These are phyloP conservation scores for Funneliformis mosseae DNA, from an alignment of 192 early-diverging fungal genomes.

Conservation along the genomic window DNA sequence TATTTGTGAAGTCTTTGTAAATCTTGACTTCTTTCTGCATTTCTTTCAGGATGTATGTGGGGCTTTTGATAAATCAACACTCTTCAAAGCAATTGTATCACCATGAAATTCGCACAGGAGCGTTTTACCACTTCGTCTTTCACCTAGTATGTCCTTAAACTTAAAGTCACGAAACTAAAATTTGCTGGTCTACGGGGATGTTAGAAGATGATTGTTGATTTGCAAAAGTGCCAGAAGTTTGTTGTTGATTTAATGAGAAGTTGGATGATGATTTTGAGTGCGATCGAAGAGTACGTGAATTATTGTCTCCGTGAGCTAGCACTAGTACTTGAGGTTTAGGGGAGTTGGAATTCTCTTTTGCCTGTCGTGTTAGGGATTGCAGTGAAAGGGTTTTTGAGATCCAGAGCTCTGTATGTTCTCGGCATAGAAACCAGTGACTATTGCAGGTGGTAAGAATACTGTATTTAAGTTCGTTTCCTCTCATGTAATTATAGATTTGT, in stretches of 20 bases:
- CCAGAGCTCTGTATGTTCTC: conserved; percentile 7
- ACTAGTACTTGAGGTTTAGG: conserved; percentile 7
- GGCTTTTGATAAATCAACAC: too few species aligned
- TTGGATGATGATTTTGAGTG: conserved; percentile 18
- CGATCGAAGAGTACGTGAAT: background rate
- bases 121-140: too few species aligned
- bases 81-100: too few species aligned
- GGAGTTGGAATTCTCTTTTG: conserved; percentile 6
- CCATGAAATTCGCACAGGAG: too few species aligned
- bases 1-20: too few species aligned
- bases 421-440: conserved; percentile 24
- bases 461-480: background rate
- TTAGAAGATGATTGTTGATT: too few species aligned
- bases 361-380: background rate
- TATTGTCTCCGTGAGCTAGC: conserved; percentile 14
- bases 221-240: background rate
- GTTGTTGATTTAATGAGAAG: background rate
- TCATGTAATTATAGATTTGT: too few species aligned
- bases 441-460: conserved; percentile 23
- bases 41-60: too few species aligned
- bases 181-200: too few species aligned
- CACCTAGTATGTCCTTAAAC: too few species aligned
- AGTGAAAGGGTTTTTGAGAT: conserved; percentile 28
- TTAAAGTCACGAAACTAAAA: too few species aligned
- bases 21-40: too few species aligned